These are phyloP conservation scores for Hibiscus syriacus DNA, from an alignment of 345 rosid genomes.

Conservation along the genomic window DNA sequence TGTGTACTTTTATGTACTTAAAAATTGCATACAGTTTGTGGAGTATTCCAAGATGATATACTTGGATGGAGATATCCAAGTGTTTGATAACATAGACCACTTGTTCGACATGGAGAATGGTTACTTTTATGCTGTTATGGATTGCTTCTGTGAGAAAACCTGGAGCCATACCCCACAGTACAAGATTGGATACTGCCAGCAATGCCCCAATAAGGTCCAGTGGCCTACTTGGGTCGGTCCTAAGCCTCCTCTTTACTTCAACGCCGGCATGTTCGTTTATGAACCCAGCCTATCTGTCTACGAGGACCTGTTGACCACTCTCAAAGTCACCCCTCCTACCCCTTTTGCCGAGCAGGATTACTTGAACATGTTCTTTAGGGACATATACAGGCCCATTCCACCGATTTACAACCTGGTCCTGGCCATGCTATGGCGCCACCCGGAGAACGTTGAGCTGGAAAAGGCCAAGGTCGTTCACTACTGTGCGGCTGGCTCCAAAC, in stretches of 20 bases:
- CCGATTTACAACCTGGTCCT: constrained; percentile 51
- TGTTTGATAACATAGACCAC: too few species aligned
- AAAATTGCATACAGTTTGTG: constrained; percentile 38
- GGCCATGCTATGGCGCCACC: constrained; percentile 85
- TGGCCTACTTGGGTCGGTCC: constrained; percentile 51
- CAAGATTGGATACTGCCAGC: constrained; percentile 81
- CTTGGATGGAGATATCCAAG: too few species aligned
- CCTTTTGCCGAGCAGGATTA: too few species aligned
- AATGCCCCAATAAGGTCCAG: constrained; percentile 51
- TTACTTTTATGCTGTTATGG: constrained; percentile 58
- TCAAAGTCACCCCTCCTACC: constrained; percentile 32
- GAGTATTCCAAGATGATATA: too few species aligned
- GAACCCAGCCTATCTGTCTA: constrained; percentile 46
- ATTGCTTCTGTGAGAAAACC: constrained; percentile 77
- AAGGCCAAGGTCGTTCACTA: constrained; percentile 56
- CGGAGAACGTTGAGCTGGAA: constrained; percentile 49
- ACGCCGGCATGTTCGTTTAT: constrained; percentile 68
- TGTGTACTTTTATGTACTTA: background rate
- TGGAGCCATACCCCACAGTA: too few species aligned
- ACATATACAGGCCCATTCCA: constrained; percentile 59
- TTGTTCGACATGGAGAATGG: constrained; percentile 46
- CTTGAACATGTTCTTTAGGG: constrained; percentile 62
- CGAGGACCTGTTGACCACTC: constrained; percentile 34
- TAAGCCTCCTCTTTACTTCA: too few species aligned
- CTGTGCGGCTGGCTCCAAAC: too few species aligned